Evolutionary conservation across 257 asterid species (phyloP).

Genomic region (Rehmannia glutinosa): DNA sequence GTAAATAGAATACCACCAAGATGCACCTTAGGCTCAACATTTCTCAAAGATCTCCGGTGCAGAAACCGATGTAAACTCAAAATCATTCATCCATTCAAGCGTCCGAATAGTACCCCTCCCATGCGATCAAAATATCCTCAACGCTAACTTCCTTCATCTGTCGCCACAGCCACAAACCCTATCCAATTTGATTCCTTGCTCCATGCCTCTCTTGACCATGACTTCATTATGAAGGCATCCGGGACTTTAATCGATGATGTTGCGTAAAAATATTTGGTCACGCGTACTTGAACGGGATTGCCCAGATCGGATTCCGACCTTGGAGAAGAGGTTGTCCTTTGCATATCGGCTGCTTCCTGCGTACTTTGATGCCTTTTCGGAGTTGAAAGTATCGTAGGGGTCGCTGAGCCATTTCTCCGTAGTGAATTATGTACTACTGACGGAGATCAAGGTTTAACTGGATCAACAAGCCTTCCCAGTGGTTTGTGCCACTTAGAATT

Average conservation of each 20-base stretch:
- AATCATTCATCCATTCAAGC: conserved; percentile 73
- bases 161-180: conserved; percentile 82
- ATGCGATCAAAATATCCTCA: conserved; percentile 76
- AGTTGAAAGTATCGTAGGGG: conserved; percentile 73
- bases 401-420: conserved; percentile 70
- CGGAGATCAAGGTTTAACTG: conserved; percentile 73
- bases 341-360: conserved; percentile 68
- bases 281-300: conserved; percentile 43
- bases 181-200: conserved; percentile 86
- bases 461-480: conserved; percentile 70
- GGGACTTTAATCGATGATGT: conserved; percentile 58
- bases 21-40: conserved; percentile 42
- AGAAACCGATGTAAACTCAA: conserved; percentile 40
- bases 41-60: conserved; percentile 55
- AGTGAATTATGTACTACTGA: conserved; percentile 57
- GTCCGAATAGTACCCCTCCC: conserved; percentile 76
- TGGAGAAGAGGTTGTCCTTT: conserved; percentile 39
- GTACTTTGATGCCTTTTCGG: conserved; percentile 51
- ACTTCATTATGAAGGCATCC: conserved; percentile 56
- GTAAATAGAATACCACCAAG: conserved; percentile 80
- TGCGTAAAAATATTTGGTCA: conserved; percentile 65
- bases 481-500: conserved; percentile 51
- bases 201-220: conserved; percentile 76
- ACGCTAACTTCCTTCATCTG: conserved; percentile 55
- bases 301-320: conserved; percentile 46